phyloP scores from a whole-genome alignment of 2,329 filamentous ascomycete species.

The Metarhizium humberi region DNA sequence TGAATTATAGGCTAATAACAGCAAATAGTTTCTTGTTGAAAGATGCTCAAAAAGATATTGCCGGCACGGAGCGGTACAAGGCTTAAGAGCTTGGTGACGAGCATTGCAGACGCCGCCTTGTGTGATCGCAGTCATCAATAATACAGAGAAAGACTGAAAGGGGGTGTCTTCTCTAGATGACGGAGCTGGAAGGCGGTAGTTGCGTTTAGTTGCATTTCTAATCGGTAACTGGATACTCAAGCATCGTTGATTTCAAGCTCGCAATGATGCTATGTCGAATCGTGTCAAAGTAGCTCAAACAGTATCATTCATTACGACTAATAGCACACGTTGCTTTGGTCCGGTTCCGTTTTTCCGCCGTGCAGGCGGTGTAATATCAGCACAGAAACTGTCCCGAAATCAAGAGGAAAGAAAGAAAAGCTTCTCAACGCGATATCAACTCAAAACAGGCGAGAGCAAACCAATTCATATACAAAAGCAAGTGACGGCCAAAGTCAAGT shows the following conservation, averaged over 20 bases:
- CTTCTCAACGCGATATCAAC: no score
- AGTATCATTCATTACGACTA: not conserved
- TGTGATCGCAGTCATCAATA: not conserved
- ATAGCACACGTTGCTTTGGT: not conserved
- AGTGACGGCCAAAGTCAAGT: not conserved
- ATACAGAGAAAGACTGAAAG: not conserved
- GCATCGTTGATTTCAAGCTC: not conserved
- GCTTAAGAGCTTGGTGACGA: conserved; percentile 22
- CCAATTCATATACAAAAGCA: no score
- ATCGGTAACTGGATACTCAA: not conserved
- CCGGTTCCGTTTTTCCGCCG: not conserved
- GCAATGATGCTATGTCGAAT: not conserved
- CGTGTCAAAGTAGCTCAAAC: not conserved
- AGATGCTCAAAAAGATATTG: conserved; percentile 76
- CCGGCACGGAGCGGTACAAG: conserved; percentile 59
- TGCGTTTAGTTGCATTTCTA: not conserved
- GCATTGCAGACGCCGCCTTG: not conserved
- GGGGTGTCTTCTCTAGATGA: not conserved
- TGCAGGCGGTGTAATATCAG: not conserved
- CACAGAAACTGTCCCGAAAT: not conserved
- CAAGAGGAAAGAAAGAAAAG: not conserved
- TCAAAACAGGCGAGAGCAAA: no score
- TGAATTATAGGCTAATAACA: not conserved
- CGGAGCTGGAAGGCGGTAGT: not conserved
- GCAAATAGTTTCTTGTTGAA: conserved; percentile 67